Base-by-base conservation (phyloP, 2,329 filamentous ascomycete species). In the Coccinonectria pachysandricola region DNA sequence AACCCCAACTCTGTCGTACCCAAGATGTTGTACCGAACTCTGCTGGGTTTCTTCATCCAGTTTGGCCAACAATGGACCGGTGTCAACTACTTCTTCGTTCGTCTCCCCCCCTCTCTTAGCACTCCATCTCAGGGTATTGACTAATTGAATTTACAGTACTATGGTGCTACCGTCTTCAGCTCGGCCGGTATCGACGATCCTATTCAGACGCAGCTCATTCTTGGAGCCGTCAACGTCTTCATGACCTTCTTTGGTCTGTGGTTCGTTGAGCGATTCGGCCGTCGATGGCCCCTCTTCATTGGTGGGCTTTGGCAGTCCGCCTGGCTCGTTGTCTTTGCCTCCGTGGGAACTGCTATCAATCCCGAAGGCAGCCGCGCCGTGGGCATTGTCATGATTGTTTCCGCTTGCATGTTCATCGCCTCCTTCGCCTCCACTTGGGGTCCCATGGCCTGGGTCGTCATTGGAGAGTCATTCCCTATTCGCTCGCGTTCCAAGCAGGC, bases 321-420 rank as follows among this genome's bases (percentile, higher is more conserved):
- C 3, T 80, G 74, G 62, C 64, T 81, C 26, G 56, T 76, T 18
- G 57, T 84, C 32, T 81, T 79, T 45, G 75, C 71, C 15, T 59
- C 63, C 0, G 60, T 79, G 16, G 68, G 74, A 6, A 62, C 64
- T 16, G 53, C 51, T 7, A 40, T 54, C 21, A 42, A 62, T 23
- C 65, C 62, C 0, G 51, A 52, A 5, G 46, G 49, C 18, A 66
- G 58, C 39, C 49, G 53, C 7, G 50, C 56, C 1, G 63, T 71
- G 8, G 78, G 78, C 8, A 70, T 73, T 5, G 65, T 76, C 34
- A 76, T 84, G 68, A 81, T 85, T 39, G 71, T 79, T 7, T 71
- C 78, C 28, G 74, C 78, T 3, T 81, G 74, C 52, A 70, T 84
- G 60, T 85, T 83, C 54, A 84, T 85, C 30, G 68, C 73, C 24